Base-by-base conservation (phyloP, 129 eudicot genomes). In the Artemisia argyi region DNA sequence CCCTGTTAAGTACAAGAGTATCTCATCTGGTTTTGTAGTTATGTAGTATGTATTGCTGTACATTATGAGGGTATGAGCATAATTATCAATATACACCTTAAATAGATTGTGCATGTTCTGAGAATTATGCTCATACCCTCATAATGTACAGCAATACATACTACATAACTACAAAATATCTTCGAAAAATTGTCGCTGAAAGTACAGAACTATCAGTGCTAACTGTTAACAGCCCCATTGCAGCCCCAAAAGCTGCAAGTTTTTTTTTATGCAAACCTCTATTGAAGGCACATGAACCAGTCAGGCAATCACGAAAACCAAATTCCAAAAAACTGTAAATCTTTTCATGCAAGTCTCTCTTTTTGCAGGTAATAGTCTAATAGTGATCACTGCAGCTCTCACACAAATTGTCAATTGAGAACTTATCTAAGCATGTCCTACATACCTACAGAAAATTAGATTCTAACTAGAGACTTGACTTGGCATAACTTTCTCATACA, bases 71-170 rank as follows among this genome's bases (percentile, higher is more conserved):
- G n/a, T n/a, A 55, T 22, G 16, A 46, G 57, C n/a, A 39, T 39
- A 39, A 39, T 7, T 39, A 39, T 7, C 7, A 32, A 61, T 19
- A 47, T 5, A n/a, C n/a, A n/a, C n/a, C n/a, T n/a, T n/a, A n/a
- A n/a, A n/a, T n/a, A n/a, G n/a, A n/a, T n/a, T 46, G 16, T 22
- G 16, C 54, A 59, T 22, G 12, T 47, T 44, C 42, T 32, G 19
- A 71, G 7, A 57, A 16, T 13, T 17, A 71, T 69, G 42, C 17
- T 32, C 65, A 35, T 55, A 70, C 18, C 54, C 74, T 30, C 53
- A n/a, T 55, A 15, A 52, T 17, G 28, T 16, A 69, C 16, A 52
- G 14, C 32, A 69, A 9, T 68, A 68, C 73, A 52, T 54, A 16
- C 24, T 3, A 1, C 59, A 32, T 32, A 32, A 32, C 42, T 32